Conservation (phyloP, 352 stramenopile species). For the Pythium chondricola region DNA sequence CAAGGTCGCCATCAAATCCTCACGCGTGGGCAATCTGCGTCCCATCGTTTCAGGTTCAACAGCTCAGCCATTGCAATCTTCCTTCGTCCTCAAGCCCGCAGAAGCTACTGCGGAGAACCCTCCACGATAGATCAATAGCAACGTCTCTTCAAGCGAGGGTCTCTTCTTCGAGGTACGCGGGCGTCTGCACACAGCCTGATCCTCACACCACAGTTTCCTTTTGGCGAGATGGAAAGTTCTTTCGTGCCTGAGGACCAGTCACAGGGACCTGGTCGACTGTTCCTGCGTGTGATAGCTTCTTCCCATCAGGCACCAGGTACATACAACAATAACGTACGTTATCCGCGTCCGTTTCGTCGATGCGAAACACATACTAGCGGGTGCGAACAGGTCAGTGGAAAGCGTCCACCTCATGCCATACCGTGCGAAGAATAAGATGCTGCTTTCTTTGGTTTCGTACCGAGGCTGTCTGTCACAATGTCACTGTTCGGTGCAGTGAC, state of each 20-base stretch:
- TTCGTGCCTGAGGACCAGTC: not conserved
- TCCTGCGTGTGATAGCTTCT: not conserved
- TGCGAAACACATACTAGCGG: no score
- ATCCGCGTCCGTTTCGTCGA: no score
- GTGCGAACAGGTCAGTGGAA: no score
- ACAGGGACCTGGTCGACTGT: not conserved
- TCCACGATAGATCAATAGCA: no score
- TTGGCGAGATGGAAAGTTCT: not conserved
- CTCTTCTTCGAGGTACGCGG: not conserved
- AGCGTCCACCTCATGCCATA: no score
- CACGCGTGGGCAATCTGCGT: constrained; percentile 6
- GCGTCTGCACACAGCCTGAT: not conserved
- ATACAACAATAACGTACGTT: no score
- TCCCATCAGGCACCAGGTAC: no score
- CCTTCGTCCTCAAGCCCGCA: constrained; percentile 34
- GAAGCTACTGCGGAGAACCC: no score
- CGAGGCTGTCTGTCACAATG: no score
- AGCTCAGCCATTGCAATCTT: constrained; percentile 28
- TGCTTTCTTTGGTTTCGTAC: no score
- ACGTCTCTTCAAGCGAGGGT: not conserved
- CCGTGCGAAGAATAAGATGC: no score
- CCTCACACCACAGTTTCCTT: not conserved
- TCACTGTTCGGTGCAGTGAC: no score
- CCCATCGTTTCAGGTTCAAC: constrained; percentile 1
- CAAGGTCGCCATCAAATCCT: constrained; percentile 5